phyloP scores from a whole-genome alignment of 371 early-diverging fungal genomes.

The Nosema muscidifuracis region DNA sequence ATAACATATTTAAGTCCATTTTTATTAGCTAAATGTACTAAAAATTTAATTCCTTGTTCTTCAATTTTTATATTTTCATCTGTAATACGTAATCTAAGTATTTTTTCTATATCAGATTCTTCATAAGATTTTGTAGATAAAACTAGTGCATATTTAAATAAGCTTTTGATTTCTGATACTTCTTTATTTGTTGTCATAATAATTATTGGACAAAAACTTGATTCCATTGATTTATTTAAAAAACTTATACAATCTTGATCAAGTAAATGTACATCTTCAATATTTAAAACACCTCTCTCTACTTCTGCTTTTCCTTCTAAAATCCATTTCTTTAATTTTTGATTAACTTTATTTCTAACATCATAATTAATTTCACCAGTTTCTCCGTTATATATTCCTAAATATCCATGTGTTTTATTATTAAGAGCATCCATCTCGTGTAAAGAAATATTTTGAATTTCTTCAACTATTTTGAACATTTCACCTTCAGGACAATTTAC shows the following conservation, averaged over 20 bases:
- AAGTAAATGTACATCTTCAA: slow-evolving; percentile 96
- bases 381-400: slow-evolving; percentile 88
- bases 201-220: slow-evolving; percentile 87
- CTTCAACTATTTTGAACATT: slow-evolving; percentile 83
- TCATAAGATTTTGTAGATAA: slow-evolving; percentile 64
- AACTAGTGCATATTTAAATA: slow-evolving; percentile 64
- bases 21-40: slow-evolving; percentile 79
- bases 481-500: slow-evolving; percentile 98
- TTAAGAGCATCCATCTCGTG: slow-evolving; percentile 97
- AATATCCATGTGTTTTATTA: slow-evolving; percentile 73
- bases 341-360: slow-evolving; percentile 91
- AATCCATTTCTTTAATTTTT: slow-evolving; percentile 88
- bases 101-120: slow-evolving; percentile 76
- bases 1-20: slow-evolving; percentile 86
- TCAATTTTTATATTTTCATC: slow-evolving; percentile 93
- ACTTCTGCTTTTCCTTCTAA: slow-evolving; percentile 96
- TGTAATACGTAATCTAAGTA: slow-evolving; percentile 75
- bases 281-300: slow-evolving; percentile 89
- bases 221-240: slow-evolving; percentile 80
- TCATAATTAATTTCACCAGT: slow-evolving; percentile 92
- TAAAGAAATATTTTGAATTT: slow-evolving; percentile 85
- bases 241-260: slow-evolving; percentile 96
- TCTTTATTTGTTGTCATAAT: slow-evolving; percentile 95
- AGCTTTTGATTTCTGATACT: slow-evolving; percentile 72
- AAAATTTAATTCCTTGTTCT: slow-evolving; percentile 74